phyloP scores from a whole-genome alignment of 2,329 filamentous ascomycete species.

The Xenoacremonium recifei region DNA sequence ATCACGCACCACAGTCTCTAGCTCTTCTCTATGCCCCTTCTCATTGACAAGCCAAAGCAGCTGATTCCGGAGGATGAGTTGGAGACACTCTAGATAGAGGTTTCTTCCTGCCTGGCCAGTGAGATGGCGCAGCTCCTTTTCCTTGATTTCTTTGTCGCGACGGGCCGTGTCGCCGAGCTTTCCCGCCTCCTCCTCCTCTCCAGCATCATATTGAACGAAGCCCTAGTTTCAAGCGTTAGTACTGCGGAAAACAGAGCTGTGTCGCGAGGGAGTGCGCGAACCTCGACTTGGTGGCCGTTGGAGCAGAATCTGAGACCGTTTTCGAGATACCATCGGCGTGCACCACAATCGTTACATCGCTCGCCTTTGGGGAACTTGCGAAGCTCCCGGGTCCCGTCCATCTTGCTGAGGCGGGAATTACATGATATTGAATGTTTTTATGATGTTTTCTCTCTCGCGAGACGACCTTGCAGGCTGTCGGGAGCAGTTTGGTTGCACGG shows the following conservation, averaged over 20 bases:
- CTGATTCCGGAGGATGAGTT: slow-evolving; percentile 83
- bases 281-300: slow-evolving; percentile 77
- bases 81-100: slow-evolving; percentile 80
- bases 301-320: slow-evolving; percentile 78
- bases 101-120: slow-evolving; percentile 67
- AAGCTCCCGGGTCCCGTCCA: slow-evolving; percentile 43
- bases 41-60: slow-evolving; percentile 67
- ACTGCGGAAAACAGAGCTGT: not conserved
- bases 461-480: too few species aligned
- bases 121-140: slow-evolving; percentile 56
- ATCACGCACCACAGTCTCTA: slow-evolving; percentile 78
- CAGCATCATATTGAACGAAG: slow-evolving; percentile 54
- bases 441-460: too few species aligned
- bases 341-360: slow-evolving; percentile 65
- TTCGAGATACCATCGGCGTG: slow-evolving; percentile 68
- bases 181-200: slow-evolving; percentile 71
- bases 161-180: slow-evolving; percentile 54
- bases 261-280: slow-evolving; percentile 33
- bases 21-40: slow-evolving; percentile 65
- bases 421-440: too few species aligned
- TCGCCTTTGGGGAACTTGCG: slow-evolving; percentile 53
- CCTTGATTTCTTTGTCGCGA: slow-evolving; percentile 56
- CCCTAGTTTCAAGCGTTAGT: slow-evolving; percentile 35
- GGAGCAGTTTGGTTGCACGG: too few species aligned
- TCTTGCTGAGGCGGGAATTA: too few species aligned